Evolutionary conservation across 2,329 filamentous ascomycete genomes (phyloP).

Genomic region (Fulvia fulva): DNA sequence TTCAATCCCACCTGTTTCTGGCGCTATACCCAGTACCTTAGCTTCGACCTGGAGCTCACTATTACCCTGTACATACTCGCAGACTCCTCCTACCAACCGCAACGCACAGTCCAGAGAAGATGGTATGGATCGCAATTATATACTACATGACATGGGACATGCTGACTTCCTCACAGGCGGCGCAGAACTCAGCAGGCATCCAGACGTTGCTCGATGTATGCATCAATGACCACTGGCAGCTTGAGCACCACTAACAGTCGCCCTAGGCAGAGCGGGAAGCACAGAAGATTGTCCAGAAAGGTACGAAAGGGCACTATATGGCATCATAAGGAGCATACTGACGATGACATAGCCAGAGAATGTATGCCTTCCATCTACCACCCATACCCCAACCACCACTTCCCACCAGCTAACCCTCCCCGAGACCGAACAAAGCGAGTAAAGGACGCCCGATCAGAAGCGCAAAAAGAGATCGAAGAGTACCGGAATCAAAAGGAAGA

Average conservation of each 20-base stretch:
- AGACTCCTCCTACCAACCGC: not conserved
- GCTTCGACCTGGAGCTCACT: not conserved
- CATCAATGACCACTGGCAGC: constrained; percentile 14
- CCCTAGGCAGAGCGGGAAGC: constrained; percentile 90
- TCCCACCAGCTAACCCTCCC: constrained; percentile 19
- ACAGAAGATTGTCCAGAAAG: constrained; percentile 98
- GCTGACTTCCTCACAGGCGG: constrained; percentile 60
- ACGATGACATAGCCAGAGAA: constrained; percentile 75
- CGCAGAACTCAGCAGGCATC: constrained; percentile 97
- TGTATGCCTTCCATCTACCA: constrained; percentile 53
- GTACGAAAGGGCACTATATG: constrained; percentile 48
- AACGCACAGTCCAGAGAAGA: constrained; percentile 3
- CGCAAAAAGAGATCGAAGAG: constrained; percentile 94
- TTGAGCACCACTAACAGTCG: constrained; percentile 35
- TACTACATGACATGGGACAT: not conserved
- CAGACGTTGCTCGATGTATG: constrained; percentile 97
- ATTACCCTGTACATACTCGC: not conserved
- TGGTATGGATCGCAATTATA: constrained; percentile 12
- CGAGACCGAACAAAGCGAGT: constrained; percentile 94
- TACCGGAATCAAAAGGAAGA: constrained; percentile 87
- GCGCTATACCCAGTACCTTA: not conserved
- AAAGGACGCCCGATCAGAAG: constrained; percentile 92
- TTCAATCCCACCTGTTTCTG: constrained; percentile 2
- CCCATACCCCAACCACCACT: not conserved
- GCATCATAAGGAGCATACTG: not conserved